Conservation (phyloP, 768 basidiomycete species). For the Mycena galericulata region DNA sequence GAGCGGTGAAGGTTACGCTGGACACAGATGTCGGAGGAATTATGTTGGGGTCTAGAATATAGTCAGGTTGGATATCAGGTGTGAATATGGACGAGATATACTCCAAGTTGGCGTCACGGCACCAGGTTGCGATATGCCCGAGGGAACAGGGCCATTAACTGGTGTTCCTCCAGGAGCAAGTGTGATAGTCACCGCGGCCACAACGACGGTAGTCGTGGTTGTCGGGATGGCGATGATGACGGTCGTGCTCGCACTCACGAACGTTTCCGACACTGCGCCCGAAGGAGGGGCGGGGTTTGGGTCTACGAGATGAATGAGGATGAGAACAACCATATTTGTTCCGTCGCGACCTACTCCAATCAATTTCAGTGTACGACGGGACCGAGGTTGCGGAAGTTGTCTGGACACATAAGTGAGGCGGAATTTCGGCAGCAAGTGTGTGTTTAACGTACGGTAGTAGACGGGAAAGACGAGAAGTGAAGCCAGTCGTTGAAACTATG, state of each 20-base stretch:
- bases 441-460: too few relatives aligned
- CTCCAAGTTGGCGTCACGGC: constrained; percentile 18
- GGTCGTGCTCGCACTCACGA: neutral
- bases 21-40: neutral
- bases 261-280: too few relatives aligned
- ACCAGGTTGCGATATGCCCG: neutral
- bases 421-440: too few relatives aligned
- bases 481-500: too few relatives aligned
- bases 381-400: too few relatives aligned
- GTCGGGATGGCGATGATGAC: constrained; percentile 5
- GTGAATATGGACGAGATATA: neutral
- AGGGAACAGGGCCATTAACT: neutral
- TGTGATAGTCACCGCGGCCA: constrained; percentile 3
- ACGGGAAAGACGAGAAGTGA: too few relatives aligned
- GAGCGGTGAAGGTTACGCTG: constrained; percentile 16
- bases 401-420: too few relatives aligned
- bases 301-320: too few relatives aligned
- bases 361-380: too few relatives aligned
- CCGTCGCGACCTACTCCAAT: too few relatives aligned
- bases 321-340: too few relatives aligned
- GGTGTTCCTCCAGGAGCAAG: constrained; percentile 20
- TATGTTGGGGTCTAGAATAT: constrained; percentile 1
- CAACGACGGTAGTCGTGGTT: neutral
- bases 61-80: neutral
- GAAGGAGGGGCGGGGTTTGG: too few relatives aligned